phyloP scores from a whole-genome alignment of 129 eudicot genomes.

The Flaveria linearis region DNA sequence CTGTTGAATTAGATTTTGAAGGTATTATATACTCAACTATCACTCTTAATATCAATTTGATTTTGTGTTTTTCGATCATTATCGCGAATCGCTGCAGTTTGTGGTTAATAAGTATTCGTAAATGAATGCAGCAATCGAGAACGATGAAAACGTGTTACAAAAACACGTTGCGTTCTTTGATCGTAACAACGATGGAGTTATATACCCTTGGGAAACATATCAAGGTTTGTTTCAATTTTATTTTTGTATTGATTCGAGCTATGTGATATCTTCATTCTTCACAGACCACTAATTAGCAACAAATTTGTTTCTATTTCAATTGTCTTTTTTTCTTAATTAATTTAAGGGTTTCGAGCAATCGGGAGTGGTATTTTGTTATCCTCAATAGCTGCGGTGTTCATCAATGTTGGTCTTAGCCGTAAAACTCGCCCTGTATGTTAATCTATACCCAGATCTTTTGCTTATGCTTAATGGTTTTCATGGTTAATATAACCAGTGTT shows the following conservation, averaged over 20 bases:
- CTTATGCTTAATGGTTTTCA: background rate
- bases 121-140: slow-evolving; percentile 38
- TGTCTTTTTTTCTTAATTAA: background rate
- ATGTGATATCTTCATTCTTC: too few relatives aligned
- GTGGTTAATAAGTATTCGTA: background rate
- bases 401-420: slow-evolving; percentile 62
- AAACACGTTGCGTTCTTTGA: slow-evolving; percentile 80
- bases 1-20: background rate
- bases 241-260: background rate
- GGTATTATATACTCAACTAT: background rate
- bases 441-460: background rate
- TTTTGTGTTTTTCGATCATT: slow-evolving; percentile 7
- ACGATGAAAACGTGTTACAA: slow-evolving; percentile 41
- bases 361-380: slow-evolving; percentile 70
- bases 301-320: too few relatives aligned
- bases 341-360: slow-evolving; percentile 69
- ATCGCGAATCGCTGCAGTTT: background rate
- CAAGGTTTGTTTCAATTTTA: slow-evolving; percentile 39
- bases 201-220: slow-evolving; percentile 80
- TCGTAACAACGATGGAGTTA: slow-evolving; percentile 65
- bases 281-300: too few relatives aligned
- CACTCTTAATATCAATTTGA: background rate
- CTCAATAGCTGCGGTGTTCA: slow-evolving; percentile 52
- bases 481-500: background rate
- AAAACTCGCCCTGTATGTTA: slow-evolving; percentile 73